Evolutionary conservation across 2,329 filamentous ascomycete genomes (phyloP).

Genomic region (Alternaria longipes): DNA sequence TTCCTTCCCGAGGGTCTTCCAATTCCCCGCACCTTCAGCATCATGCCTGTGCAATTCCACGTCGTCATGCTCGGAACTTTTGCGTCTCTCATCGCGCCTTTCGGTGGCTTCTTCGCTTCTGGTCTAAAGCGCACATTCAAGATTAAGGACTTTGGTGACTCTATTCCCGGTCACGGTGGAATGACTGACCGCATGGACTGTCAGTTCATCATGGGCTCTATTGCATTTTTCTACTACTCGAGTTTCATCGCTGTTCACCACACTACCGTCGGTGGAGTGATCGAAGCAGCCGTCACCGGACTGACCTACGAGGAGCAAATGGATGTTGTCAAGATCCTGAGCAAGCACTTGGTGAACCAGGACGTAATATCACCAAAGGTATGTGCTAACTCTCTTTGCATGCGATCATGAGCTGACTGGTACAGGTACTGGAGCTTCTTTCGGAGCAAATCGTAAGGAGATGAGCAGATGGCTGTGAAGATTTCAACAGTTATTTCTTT

Average conservation of each 20-base stretch:
- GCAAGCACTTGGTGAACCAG: constrained; percentile 72
- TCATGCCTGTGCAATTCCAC: constrained; percentile 93
- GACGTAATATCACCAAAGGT: constrained; percentile 66
- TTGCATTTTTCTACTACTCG: constrained; percentile 98
- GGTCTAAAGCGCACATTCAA: constrained; percentile 99
- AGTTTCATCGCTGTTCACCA: constrained; percentile 94
- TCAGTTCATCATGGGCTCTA: constrained; percentile 99
- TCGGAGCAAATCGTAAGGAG: constrained; percentile 32
- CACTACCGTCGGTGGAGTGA: constrained; percentile 82
- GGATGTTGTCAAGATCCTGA: constrained; percentile 72
- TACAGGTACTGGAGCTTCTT: constrained; percentile 39
- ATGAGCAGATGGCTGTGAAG: constrained; percentile 13
- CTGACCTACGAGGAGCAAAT: constrained; percentile 87
- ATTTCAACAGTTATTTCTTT: not conserved
- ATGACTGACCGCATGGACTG: constrained; percentile 99
- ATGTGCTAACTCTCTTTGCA: constrained; percentile 6
- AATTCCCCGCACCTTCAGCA: constrained; percentile 73
- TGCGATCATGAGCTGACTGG: constrained; percentile 5
- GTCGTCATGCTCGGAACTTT: constrained; percentile 90
- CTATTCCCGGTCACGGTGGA: constrained; percentile 95
- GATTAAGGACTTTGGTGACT: constrained; percentile 99
- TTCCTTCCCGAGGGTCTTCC: constrained; percentile 59
- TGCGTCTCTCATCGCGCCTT: constrained; percentile 94
- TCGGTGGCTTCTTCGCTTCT: constrained; percentile 97
- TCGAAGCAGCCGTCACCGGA: constrained; percentile 92